Percentiles rank a stretch among this genome's conserved stretches.
These are phyloP conservation scores for Mortierella polycephala DNA, from an alignment of 371 early-diverging fungal species.

Conservation along the genomic window DNA sequence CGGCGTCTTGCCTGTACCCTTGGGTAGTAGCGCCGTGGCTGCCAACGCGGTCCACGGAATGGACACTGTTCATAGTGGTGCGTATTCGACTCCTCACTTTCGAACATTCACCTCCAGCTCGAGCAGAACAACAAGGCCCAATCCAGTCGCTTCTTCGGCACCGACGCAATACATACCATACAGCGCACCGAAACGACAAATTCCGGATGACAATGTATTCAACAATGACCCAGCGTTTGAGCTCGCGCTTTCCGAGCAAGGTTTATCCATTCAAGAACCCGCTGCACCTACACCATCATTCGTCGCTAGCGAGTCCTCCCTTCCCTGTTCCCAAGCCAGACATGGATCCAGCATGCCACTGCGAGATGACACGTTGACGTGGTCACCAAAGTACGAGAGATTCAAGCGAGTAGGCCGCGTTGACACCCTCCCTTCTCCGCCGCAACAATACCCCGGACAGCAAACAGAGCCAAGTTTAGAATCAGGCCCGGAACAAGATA, in stretches of 20 bases:
- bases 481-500: no score
- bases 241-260: not conserved
- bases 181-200: not conserved
- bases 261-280: not conserved
- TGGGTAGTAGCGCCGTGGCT: no score
- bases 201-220: not conserved
- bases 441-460: no score
- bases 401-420: no score
- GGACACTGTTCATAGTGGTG: not conserved
- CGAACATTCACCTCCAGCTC: slow-evolving; percentile 1
- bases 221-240: slow-evolving; percentile 1
- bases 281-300: not conserved
- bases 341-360: no score
- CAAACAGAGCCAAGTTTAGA: no score
- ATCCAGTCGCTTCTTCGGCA: not conserved
- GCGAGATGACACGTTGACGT: no score
- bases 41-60: not conserved
- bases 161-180: not conserved
- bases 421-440: no score
- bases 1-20: not conserved
- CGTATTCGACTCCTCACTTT: slow-evolving; percentile 19
- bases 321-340: not conserved
- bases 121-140: not conserved
- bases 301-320: not conserved
- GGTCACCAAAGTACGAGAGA: no score